Evolutionary conservation across 495 filamentous ascomycete genomes (phyloP).

Genomic region (Haplographium delicatum): DNA sequence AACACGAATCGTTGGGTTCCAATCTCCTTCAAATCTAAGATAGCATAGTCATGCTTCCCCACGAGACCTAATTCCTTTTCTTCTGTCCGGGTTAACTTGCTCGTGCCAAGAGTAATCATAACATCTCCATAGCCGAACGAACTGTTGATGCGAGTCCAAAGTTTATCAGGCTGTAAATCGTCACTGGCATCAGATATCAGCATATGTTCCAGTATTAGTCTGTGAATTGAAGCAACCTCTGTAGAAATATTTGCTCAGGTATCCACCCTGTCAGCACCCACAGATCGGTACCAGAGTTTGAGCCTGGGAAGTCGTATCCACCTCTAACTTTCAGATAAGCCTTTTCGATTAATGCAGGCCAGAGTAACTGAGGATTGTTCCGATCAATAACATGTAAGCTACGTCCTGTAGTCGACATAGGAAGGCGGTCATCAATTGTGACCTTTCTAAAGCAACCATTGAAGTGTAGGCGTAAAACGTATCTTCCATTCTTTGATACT

Average conservation of each 20-base stretch:
- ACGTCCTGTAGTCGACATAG: conserved; percentile 64
- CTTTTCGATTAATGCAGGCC: conserved; percentile 95
- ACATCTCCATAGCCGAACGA: conserved; percentile 77
- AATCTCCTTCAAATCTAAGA: conserved; percentile 70
- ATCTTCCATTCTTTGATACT: conserved; percentile 75
- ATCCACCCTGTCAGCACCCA: conserved; percentile 93
- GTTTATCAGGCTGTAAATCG: conserved; percentile 63
- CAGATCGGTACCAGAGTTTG: conserved; percentile 92
- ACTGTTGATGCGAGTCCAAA: conserved; percentile 74
- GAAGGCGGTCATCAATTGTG: conserved; percentile 86
- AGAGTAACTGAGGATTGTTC: conserved; percentile 67
- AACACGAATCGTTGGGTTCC: conserved; percentile 61
- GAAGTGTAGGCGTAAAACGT: conserved; percentile 87
- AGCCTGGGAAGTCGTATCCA: conserved; percentile 98
- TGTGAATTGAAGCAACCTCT: conserved; percentile 44
- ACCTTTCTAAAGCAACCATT: conserved; percentile 90
- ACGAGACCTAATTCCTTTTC: conserved; percentile 77
- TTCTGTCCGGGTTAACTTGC: conserved; percentile 64
- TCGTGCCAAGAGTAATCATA: conserved; percentile 85
- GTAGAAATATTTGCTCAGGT: conserved; percentile 89
- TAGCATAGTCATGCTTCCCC: conserved; percentile 89
- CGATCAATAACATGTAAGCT: conserved; percentile 85
- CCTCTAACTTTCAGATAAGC: conserved; percentile 96
- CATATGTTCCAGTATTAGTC: conserved; percentile 8
- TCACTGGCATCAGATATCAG: conserved; percentile 35